Conservation (phyloP, 1,284 basidiomycete genomes). For the Mycosarcoma mackinlayi region DNA sequence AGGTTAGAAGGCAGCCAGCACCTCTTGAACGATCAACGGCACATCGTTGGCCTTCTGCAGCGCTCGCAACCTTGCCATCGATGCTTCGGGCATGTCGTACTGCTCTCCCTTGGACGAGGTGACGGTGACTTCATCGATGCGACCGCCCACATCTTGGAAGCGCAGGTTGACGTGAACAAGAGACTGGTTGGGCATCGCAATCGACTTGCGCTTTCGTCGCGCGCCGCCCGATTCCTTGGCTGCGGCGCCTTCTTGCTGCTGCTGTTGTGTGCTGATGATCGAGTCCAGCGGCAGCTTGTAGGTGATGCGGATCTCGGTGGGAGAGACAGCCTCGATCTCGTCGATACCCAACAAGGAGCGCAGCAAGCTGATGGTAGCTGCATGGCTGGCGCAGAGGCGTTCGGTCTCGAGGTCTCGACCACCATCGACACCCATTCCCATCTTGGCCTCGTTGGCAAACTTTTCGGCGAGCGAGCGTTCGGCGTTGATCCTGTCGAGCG, state of each 20-base stretch:
- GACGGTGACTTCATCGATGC: conserved; percentile 42
- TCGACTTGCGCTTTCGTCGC: conserved; percentile 47
- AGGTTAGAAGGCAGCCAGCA: conserved; percentile 43
- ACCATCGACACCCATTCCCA: conserved; percentile 56
- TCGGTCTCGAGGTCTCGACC: conserved; percentile 60
- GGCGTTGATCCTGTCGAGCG: conserved; percentile 56
- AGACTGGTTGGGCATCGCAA: conserved; percentile 36
- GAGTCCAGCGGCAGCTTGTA: conserved; percentile 44
- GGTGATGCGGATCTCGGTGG: conserved; percentile 43
- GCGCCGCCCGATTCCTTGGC: conserved; percentile 8
- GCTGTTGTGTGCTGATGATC: conserved; percentile 16
- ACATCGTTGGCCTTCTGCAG: conserved; percentile 51
- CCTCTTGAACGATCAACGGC: conserved; percentile 50
- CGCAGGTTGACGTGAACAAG: conserved; percentile 38
- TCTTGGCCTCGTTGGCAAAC: conserved; percentile 57
- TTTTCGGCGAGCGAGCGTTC: conserved; percentile 60
- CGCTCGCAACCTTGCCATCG: conserved; percentile 37
- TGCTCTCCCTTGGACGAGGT: conserved; percentile 46
- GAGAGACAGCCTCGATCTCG: conserved; percentile 38
- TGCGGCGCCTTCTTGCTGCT: conserved; percentile 9
- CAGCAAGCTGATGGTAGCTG: conserved; percentile 38
- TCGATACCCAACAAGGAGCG: conserved; percentile 48
- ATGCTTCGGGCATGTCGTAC: conserved; percentile 47
- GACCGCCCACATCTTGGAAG: conserved; percentile 50
- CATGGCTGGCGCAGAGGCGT: conserved; percentile 52